Evolutionary conservation across 176 grass and related monocot genomes (phyloP).

Genomic region (Zea mays): DNA sequence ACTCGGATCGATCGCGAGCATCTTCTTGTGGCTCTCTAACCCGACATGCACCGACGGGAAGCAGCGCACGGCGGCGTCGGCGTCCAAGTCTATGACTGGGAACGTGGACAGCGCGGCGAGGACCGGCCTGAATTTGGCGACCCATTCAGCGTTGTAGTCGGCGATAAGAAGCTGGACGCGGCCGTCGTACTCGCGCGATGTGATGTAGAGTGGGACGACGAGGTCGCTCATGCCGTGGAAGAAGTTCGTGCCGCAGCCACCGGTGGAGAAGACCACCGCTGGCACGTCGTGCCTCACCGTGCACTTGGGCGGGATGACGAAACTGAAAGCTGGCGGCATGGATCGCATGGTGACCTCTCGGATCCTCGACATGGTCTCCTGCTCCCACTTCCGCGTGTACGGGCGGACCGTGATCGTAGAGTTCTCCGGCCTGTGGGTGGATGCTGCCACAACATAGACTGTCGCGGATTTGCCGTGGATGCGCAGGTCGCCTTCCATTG

Average conservation of each 20-base stretch:
- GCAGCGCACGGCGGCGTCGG: slow-evolving; percentile 55
- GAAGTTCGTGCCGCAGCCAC: slow-evolving; percentile 49
- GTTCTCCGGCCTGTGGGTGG: background rate
- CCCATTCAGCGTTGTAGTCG: slow-evolving; percentile 23
- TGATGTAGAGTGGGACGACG: slow-evolving; percentile 64
- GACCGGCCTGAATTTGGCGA: slow-evolving; percentile 47
- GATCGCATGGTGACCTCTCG: slow-evolving; percentile 44
- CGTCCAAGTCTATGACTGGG: slow-evolving; percentile 52
- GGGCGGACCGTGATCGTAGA: slow-evolving; percentile 44
- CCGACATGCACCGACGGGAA: slow-evolving; percentile 52
- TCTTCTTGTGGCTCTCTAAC: slow-evolving; percentile 51
- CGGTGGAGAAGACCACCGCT: slow-evolving; percentile 62
- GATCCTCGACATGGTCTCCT: slow-evolving; percentile 27
- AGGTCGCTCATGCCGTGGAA: slow-evolving; percentile 73
- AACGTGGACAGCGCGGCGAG: slow-evolving; percentile 44
- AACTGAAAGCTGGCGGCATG: background rate
- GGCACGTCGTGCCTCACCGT: slow-evolving; percentile 45
- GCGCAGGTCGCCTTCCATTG: slow-evolving; percentile 63
- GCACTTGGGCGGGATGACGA: slow-evolving; percentile 37
- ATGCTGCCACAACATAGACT: slow-evolving; percentile 43
- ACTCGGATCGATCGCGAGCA: slow-evolving; percentile 42
- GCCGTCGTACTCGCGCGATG: slow-evolving; percentile 41
- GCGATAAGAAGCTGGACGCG: slow-evolving; percentile 52
- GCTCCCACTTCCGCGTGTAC: slow-evolving; percentile 58
- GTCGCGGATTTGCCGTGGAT: slow-evolving; percentile 45